A percentile compares a stretch with the other conserved stretches of the same genome.
phyloP scores from a whole-genome alignment of 1,139 yeast genomes.

The Yarrowia galli region DNA sequence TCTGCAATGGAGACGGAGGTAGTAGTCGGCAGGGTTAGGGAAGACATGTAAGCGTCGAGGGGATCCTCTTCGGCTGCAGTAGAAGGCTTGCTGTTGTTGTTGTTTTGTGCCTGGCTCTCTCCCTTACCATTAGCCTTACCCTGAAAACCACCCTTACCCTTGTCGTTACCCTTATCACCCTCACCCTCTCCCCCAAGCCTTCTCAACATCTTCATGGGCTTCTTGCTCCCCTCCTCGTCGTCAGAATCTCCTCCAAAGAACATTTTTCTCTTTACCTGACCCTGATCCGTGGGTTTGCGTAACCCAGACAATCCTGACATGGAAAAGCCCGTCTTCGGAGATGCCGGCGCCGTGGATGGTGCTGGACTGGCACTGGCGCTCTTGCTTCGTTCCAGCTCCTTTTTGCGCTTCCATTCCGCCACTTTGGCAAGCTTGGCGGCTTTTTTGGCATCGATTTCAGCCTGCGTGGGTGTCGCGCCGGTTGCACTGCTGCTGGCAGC shows the following conservation, averaged over 20 bases:
- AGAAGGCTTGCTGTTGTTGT: no score
- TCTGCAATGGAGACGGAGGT: constrained; percentile 41
- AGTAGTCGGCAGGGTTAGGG: constrained; percentile 42
- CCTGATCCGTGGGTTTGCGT: constrained; percentile 22
- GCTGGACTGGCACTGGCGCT: constrained; percentile 39
- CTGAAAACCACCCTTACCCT: no score
- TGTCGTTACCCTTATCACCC: neutral
- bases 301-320: constrained; percentile 15
- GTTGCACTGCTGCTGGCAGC: neutral
- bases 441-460: constrained; percentile 22
- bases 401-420: constrained; percentile 53
- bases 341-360: neutral
- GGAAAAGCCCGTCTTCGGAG: constrained; percentile 41
- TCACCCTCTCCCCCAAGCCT: neutral
- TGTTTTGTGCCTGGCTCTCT: no score
- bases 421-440: constrained; percentile 48
- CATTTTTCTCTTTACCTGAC: constrained; percentile 39
- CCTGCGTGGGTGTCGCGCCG: neutral
- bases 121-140: neutral
- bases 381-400: constrained; percentile 47
- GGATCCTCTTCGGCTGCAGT: no score
- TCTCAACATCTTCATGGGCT: constrained; percentile 8
- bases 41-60: constrained; percentile 53
- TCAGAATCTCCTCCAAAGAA: constrained; percentile 29
- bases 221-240: constrained; percentile 23